Evolutionary conservation across 78 protist species (phyloP), one percentile per base, ranked within the genome.

Genomic region (Planoprotostelium fungivorum): DNA sequence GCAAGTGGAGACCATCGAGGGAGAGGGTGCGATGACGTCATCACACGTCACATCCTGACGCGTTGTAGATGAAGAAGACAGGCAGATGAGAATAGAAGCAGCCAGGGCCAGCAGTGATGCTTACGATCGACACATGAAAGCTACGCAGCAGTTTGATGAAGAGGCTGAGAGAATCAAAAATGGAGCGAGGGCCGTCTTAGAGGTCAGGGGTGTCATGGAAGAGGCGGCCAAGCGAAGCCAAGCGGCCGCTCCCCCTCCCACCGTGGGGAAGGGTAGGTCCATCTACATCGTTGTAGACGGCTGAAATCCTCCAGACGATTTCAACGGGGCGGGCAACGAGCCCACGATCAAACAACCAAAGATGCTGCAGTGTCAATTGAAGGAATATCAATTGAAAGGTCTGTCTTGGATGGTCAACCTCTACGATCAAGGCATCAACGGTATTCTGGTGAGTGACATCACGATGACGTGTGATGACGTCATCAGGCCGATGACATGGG

Each of bases 311-410:
- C 35, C 87, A 38, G 34, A n/a, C 28, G 89, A 63, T 63, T 85
- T 91, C 63, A 34, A 37, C 28, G 93, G 90, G 29, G 84, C 39
- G 39, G 28, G 84, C 29, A 39, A 73, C 31, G 39, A 28, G 16
- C 88, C 86, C 84, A 35, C 90, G n/a, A n/a, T 92, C 29, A 86
- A 86, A 63, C 94, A 92, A 86, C 94, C 94, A 29, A 89, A 84
- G 34, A 92, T 92, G 0, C 85, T 92, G 29, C 87, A 92, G 31
- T 91, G 93, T 34, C 83, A 92, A 9, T 86, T 98, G 95, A 96
- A 96, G 28, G 88, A 93, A 1, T 98, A 99, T 94, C 99, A 99
- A 89, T n/a, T 97, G 1, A 93, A 95, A 25, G 99, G 99, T 51
- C 95, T 99, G 91, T 93, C 97, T 86, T 99, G 99, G 99, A 39